Percentiles rank a stretch among this genome's conserved stretches.
phyloP scores from a whole-genome alignment of 2,329 filamentous ascomycete species.

The Phyllosticta citribraziliensis region DNA sequence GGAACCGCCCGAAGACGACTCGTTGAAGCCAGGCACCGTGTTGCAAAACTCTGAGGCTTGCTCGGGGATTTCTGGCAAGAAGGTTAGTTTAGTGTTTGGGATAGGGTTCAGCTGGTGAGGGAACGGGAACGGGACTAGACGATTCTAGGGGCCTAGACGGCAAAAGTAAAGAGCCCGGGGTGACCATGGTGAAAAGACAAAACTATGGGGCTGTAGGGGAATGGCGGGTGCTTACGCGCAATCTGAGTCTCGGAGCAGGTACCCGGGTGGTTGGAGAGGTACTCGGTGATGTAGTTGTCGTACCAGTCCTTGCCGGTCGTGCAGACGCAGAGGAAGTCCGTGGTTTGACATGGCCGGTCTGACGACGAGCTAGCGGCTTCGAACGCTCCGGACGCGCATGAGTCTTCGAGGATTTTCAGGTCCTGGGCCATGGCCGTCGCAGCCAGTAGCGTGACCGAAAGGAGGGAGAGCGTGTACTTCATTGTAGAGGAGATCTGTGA shows the following conservation, averaged over 20 bases:
- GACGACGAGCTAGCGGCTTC: neutral
- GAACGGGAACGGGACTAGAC: neutral
- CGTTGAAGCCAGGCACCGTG: neutral
- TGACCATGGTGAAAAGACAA: neutral
- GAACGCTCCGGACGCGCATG: neutral
- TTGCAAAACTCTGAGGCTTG: neutral
- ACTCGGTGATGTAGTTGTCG: neutral
- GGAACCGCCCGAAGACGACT: neutral
- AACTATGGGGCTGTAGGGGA: neutral
- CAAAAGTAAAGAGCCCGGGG: neutral
- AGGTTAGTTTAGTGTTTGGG: neutral
- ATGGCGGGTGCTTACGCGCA: neutral
- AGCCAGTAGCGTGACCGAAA: neutral
- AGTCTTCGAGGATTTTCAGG: neutral
- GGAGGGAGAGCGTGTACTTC: neutral
- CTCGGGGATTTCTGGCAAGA: neutral
- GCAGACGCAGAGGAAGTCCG: conserved; percentile 2
- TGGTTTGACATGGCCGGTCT: neutral
- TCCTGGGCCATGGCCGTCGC: neutral
- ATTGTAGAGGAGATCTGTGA: neutral
- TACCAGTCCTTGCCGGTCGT: conserved; percentile 1
- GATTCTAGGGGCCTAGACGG: neutral
- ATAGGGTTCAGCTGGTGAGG: neutral
- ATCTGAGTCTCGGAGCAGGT: neutral
- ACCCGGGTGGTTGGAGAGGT: neutral